A percentile compares a stretch with the other conserved stretches of the same genome.
Conservation (phyloP, 2,329 filamentous ascomycete species). For the Paecilomyces dactylethromorphus region DNA sequence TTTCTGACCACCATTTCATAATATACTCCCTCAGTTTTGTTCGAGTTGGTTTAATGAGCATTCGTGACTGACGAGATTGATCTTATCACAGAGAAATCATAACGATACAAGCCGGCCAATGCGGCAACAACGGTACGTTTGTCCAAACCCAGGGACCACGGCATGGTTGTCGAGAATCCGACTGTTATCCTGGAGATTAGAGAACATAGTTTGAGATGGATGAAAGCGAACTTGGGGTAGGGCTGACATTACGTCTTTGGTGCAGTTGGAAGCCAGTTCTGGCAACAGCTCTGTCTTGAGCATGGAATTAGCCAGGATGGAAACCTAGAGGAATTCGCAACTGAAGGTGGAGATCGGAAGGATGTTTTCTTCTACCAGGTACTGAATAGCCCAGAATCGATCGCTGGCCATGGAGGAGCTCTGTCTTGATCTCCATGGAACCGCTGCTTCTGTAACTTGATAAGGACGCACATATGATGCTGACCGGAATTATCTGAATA, state of each 20-base stretch:
- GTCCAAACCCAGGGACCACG: slow-evolving; percentile 6
- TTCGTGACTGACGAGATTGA: not conserved
- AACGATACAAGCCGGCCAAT: slow-evolving; percentile 97
- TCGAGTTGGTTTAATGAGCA: not conserved
- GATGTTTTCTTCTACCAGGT: slow-evolving; percentile 97
- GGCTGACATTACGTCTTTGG: slow-evolving; percentile 22
- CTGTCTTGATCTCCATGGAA: not conserved
- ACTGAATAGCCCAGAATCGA: not conserved
- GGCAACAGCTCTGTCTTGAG: slow-evolving; percentile 97
- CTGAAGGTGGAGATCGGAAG: slow-evolving; percentile 93
- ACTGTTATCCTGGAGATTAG: not conserved
- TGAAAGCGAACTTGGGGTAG: not conserved
- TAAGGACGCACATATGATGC: not conserved
- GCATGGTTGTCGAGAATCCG: slow-evolving; percentile 7
- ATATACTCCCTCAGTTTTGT: not conserved
- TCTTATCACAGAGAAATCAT: slow-evolving; percentile 76
- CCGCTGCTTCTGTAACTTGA: too few relatives aligned
- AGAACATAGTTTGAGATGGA: slow-evolving; percentile 8
- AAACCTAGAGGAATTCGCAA: slow-evolving; percentile 95
- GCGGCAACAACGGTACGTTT: slow-evolving; percentile 93
- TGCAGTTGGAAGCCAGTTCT: slow-evolving; percentile 91
- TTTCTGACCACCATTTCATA: not conserved
- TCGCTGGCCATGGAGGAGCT: not conserved
- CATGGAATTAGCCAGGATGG: slow-evolving; percentile 97
- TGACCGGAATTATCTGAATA: slow-evolving; percentile 27